phyloP scores from a whole-genome alignment of 768 basidiomycete genomes.

The Leccinellum luteum region DNA sequence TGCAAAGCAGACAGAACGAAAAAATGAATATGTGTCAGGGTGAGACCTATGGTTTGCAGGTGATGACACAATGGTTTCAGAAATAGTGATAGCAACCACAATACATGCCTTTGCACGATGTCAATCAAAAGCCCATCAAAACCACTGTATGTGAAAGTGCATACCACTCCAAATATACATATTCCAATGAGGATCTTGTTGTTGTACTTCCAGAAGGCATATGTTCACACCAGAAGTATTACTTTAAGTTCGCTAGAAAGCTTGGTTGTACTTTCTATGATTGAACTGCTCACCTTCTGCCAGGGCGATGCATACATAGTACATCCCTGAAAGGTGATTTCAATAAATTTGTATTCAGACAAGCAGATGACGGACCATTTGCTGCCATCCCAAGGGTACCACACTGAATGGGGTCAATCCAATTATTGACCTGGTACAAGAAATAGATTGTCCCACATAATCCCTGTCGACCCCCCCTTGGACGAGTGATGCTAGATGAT shows the following conservation, averaged over 20 bases:
- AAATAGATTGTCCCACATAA: constrained; percentile 4
- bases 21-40: neutral
- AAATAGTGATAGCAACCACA: constrained; percentile 5
- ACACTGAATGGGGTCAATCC: constrained; percentile 8
- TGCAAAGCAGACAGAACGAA: neutral
- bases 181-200: constrained; percentile 20
- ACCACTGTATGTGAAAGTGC: neutral
- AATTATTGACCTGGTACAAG: neutral
- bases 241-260: neutral
- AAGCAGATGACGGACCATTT: neutral
- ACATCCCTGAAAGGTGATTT: constrained; percentile 6
- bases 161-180: constrained; percentile 7
- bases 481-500: constrained; percentile 7
- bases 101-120: constrained; percentile 2
- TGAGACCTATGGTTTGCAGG: constrained; percentile 3
- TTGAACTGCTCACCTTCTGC: constrained; percentile 12
- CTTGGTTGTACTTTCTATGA: neutral
- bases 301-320: constrained; percentile 12
- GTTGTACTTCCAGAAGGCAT: constrained; percentile 18
- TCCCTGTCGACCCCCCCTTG: neutral
- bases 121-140: neutral
- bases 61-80: constrained; percentile 2
- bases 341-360: neutral
- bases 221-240: constrained; percentile 21
- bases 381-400: constrained; percentile 10